Percentiles rank a stretch among this genome's conserved stretches.
phyloP scores from a whole-genome alignment of 202 grass and related monocot genomes.

The Brachypodium distachyon region DNA sequence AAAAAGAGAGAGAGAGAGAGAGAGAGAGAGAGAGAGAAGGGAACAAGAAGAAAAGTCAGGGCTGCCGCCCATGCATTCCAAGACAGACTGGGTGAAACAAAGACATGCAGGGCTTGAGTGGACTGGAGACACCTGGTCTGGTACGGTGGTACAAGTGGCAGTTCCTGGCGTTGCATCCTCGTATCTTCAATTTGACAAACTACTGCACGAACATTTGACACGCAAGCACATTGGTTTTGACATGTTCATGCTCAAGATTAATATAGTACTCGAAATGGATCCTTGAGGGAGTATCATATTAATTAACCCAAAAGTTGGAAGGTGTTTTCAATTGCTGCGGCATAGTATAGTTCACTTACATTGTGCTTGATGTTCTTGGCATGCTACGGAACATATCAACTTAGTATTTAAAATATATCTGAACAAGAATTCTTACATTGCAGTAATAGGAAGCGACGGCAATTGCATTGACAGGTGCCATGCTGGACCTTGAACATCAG shows the following conservation, averaged over 20 bases:
- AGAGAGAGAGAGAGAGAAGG: too few species aligned
- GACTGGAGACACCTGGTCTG: neutral
- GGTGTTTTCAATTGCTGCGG: neutral
- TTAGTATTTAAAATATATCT: neutral
- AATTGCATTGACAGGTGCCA: conserved; percentile 5
- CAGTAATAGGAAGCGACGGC: neutral
- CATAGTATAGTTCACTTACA: neutral
- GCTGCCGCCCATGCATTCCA: neutral
- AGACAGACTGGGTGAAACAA: neutral
- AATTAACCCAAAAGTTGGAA: neutral
- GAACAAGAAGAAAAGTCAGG: neutral
- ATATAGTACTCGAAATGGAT: neutral
- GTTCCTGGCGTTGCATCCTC: neutral
- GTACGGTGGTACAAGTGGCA: neutral
- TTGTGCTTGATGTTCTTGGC: neutral
- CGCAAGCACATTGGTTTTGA: conserved; percentile 5
- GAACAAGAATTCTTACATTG: neutral
- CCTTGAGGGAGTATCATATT: neutral
- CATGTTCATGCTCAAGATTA: neutral
- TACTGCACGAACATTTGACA: neutral
- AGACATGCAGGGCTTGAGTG: neutral
- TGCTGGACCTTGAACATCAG: neutral
- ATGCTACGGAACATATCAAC: neutral
- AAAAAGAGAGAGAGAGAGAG: too few species aligned
- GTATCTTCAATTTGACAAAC: neutral